A percentile compares a stretch with the other conserved stretches of the same genome.
Conservation (phyloP, 2,329 filamentous ascomycete genomes). For the Talaromyces albobiverticillius region DNA sequence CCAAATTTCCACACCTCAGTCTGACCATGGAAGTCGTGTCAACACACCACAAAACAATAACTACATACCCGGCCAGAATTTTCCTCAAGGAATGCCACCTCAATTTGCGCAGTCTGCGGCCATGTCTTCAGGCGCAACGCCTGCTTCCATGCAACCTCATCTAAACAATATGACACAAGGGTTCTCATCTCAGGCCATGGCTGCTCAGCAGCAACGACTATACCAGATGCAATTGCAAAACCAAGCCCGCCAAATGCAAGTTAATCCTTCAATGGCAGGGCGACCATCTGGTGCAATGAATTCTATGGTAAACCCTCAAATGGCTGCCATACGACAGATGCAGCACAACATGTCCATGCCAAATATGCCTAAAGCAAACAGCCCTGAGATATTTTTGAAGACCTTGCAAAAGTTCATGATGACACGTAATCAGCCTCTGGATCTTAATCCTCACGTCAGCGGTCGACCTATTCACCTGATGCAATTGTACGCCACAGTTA, state of each 20-base stretch:
- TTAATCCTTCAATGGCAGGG: slow-evolving; percentile 34
- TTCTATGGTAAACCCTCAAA: slow-evolving; percentile 38
- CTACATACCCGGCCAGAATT: slow-evolving; percentile 57
- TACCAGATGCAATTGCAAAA: slow-evolving; percentile 84
- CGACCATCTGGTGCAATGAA: slow-evolving; percentile 34
- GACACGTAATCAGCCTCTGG: slow-evolving; percentile 68
- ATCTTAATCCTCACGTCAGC: slow-evolving; percentile 69
- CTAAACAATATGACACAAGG: slow-evolving; percentile 53
- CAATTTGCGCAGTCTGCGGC: slow-evolving; percentile 41
- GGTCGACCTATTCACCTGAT: slow-evolving; percentile 73
- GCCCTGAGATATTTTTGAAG: slow-evolving; percentile 69
- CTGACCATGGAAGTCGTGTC: slow-evolving; percentile 65
- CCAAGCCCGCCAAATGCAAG: slow-evolving; percentile 63
- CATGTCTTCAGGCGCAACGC: slow-evolving; percentile 40
- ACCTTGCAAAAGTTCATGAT: slow-evolving; percentile 76
- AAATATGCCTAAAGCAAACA: slow-evolving; percentile 39
- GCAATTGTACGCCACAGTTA: slow-evolving; percentile 73
- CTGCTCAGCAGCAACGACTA: slow-evolving; percentile 66
- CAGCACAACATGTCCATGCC: slow-evolving; percentile 44
- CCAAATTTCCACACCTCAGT: slow-evolving; percentile 72
- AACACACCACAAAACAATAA: slow-evolving; percentile 70
- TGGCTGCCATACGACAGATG: slow-evolving; percentile 50
- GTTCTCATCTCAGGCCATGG: slow-evolving; percentile 57
- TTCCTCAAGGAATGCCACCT: slow-evolving; percentile 36
- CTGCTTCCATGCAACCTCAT: slow-evolving; percentile 41